Percentiles rank a stretch among this genome's conserved stretches.
These are phyloP conservation scores for Saturnispora kantuleensis DNA, from an alignment of 805 yeast genomes.

Conservation along the genomic window DNA sequence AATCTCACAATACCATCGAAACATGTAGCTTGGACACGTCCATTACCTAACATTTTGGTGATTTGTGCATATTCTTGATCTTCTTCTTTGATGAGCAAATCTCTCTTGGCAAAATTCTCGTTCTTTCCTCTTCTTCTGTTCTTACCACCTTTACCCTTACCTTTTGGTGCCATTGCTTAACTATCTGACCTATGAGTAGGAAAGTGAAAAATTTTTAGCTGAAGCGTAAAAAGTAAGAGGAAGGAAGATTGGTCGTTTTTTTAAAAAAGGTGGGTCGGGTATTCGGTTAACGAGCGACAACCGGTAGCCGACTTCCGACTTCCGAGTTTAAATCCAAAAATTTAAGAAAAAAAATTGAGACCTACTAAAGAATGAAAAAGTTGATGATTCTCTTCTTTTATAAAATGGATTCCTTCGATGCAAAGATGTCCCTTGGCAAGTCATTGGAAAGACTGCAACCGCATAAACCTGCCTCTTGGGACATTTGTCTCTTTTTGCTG, in stretches of 20 bases:
- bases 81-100: conserved; percentile 82
- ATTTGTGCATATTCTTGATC: conserved; percentile 99
- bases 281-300: no score
- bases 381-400: neutral
- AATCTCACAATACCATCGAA: conserved; percentile 90
- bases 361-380: no score
- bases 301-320: no score
- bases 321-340: no score
- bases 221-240: no score
- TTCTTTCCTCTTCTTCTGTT: conserved; percentile 99
- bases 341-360: neutral
- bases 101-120: conserved; percentile 90
- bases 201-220: no score
- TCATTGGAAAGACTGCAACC: conserved; percentile 59
- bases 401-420: conserved; percentile 81
- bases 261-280: no score
- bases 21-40: conserved; percentile 90
- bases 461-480: conserved; percentile 39
- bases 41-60: conserved; percentile 96
- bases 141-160: conserved; percentile 61
- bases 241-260: no score
- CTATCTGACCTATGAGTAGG: neutral
- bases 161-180: conserved; percentile 33
- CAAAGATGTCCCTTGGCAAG: conserved; percentile 64
- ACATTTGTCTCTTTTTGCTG: conserved; percentile 47